These are phyloP conservation scores for Rutstroemia sp. DNA, from an alignment of 2,329 filamentous ascomycete genomes.

Conservation along the genomic window DNA sequence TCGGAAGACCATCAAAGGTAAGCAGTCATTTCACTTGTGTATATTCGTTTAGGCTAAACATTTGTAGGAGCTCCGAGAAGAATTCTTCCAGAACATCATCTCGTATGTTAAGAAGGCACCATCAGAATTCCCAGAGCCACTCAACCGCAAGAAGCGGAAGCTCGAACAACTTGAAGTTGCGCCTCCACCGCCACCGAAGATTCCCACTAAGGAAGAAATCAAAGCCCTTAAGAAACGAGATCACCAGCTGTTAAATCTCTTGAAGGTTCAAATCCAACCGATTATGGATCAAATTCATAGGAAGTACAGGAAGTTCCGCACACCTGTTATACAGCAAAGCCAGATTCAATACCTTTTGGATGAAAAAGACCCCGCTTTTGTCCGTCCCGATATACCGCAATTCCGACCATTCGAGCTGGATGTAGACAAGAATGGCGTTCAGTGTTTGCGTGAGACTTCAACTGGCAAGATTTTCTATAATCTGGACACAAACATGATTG, in stretches of 20 bases:
- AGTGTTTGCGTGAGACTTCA: slow-evolving; percentile 66
- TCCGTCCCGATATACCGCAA: slow-evolving; percentile 45
- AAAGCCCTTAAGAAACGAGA: slow-evolving; percentile 77
- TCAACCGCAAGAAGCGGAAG: slow-evolving; percentile 77
- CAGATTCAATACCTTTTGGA: slow-evolving; percentile 77
- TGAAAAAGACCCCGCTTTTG: slow-evolving; percentile 68
- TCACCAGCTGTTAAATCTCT: slow-evolving; percentile 71
- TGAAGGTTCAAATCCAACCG: slow-evolving; percentile 85
- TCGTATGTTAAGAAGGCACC: slow-evolving; percentile 74
- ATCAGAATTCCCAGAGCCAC: slow-evolving; percentile 77
- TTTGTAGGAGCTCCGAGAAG: slow-evolving; percentile 52
- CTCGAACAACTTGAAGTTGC: slow-evolving; percentile 67
- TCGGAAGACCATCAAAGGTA: slow-evolving; percentile 59
- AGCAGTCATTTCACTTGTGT: slow-evolving; percentile 22
- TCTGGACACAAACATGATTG: slow-evolving; percentile 83
- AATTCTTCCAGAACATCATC: slow-evolving; percentile 73
- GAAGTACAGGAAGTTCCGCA: slow-evolving; percentile 82
- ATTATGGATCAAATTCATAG: slow-evolving; percentile 96
- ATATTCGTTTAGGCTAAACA: slow-evolving; percentile 23
- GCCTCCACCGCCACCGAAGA: slow-evolving; percentile 60
- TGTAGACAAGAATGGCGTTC: slow-evolving; percentile 70
- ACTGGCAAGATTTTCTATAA: slow-evolving; percentile 92
- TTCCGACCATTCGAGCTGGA: slow-evolving; percentile 72
- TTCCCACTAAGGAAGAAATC: slow-evolving; percentile 68
- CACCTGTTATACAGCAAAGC: slow-evolving; percentile 65